A percentile compares a stretch with the other conserved stretches of the same genome.
phyloP scores from a whole-genome alignment of 306 rosid species.

The Sophora flavescens region DNA sequence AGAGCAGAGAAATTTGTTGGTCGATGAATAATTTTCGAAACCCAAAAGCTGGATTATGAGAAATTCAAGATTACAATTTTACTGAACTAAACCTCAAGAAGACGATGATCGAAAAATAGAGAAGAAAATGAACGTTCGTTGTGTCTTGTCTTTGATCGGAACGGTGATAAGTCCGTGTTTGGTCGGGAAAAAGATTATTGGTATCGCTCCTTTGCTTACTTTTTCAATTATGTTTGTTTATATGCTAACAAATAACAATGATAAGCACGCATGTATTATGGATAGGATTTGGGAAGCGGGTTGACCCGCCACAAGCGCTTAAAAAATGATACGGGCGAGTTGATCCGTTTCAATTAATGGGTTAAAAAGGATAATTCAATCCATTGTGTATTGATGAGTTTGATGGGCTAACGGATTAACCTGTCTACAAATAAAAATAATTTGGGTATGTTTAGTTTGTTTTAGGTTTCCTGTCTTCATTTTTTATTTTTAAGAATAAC shows the following conservation, averaged over 20 bases:
- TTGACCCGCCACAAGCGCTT: too few species aligned
- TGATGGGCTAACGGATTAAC: too few species aligned
- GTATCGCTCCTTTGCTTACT: conserved; percentile 21
- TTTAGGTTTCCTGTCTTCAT: too few species aligned
- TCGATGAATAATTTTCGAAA: conserved; percentile 17
- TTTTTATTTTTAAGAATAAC: too few species aligned
- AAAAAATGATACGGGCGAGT: too few species aligned
- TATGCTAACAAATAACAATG: too few species aligned
- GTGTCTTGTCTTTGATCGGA: conserved; percentile 28
- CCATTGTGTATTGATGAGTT: too few species aligned
- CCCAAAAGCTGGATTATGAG: neutral
- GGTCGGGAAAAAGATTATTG: conserved; percentile 40
- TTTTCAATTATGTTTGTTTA: conserved; percentile 21
- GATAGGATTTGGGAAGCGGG: too few species aligned
- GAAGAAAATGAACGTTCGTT: conserved; percentile 37
- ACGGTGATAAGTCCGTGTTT: conserved; percentile 44
- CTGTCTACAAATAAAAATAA: too few species aligned
- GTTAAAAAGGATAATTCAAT: too few species aligned
- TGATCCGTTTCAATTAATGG: too few species aligned
- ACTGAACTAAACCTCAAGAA: conserved; percentile 50
- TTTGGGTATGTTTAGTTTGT: too few species aligned
- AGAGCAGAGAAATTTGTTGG: neutral
- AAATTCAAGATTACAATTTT: neutral
- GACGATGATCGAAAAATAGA: conserved; percentile 46
- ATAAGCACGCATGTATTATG: neutral